A percentile compares a stretch with the other conserved stretches of the same genome.
These are phyloP conservation scores for Trifolium subterraneum DNA, from an alignment of 306 rosid species.

Conservation along the genomic window DNA sequence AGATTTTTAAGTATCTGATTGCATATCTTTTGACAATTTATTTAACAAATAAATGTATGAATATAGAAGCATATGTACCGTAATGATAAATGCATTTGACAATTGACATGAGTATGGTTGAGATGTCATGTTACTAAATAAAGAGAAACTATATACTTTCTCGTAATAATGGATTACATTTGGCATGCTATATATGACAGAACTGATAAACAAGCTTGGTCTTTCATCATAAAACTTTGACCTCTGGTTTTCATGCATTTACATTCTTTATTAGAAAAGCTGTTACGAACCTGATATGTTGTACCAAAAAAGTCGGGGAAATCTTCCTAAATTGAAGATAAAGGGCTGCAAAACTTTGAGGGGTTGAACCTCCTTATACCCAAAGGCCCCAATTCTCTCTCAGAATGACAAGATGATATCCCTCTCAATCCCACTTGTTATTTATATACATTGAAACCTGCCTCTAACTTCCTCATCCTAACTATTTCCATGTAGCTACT, in stretches of 20 bases:
- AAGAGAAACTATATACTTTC: not conserved
- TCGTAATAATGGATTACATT: not conserved
- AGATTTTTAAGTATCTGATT: not conserved
- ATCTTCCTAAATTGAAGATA: not conserved
- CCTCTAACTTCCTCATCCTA: not conserved
- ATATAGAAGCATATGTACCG: not conserved
- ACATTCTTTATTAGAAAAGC: conserved; percentile 9
- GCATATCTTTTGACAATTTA: not conserved
- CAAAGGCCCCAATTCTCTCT: not conserved
- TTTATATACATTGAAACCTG: not conserved
- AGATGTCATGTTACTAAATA: conserved; percentile 2
- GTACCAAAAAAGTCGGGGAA: not conserved
- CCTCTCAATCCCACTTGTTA: not conserved
- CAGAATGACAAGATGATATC: not conserved
- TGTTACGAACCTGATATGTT: not conserved
- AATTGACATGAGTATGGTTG: not conserved
- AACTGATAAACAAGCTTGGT: not conserved
- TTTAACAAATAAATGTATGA: not conserved
- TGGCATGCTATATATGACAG: not conserved
- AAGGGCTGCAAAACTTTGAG: not conserved
- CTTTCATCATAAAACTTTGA: conserved; percentile 9
- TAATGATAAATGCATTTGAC: not conserved
- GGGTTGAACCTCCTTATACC: not conserved
- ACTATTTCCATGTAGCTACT: not conserved
- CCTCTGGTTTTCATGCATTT: conserved; percentile 18